These are phyloP conservation scores for Podaxis pistillaris DNA, from an alignment of 768 basidiomycete species.

Conservation along the genomic window DNA sequence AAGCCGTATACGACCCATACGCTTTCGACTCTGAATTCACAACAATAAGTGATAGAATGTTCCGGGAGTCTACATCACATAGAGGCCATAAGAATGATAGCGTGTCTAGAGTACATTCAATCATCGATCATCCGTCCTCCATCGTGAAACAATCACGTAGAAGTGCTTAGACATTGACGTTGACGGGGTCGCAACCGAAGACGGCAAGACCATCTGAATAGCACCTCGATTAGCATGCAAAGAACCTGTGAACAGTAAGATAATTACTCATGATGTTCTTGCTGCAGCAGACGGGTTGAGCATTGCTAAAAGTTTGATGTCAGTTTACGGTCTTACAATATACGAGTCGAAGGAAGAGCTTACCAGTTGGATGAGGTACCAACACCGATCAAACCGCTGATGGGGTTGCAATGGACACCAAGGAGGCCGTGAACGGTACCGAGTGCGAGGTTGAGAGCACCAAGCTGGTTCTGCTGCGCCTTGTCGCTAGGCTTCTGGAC, in stretches of 20 bases:
- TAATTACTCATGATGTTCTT: constrained; percentile 18
- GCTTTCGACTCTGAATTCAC: no score
- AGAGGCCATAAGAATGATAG: no score
- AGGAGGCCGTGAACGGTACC: constrained; percentile 11
- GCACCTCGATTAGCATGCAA: not conserved
- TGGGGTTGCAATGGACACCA: constrained; percentile 20
- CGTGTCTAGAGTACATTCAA: no score
- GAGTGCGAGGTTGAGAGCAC: not conserved
- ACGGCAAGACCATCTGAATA: constrained; percentile 17
- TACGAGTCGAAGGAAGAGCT: not conserved
- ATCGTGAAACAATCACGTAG: not conserved
- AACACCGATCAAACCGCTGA: constrained; percentile 19
- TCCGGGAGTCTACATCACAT: no score
- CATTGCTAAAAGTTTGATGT: constrained; percentile 9
- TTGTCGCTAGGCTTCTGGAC: not conserved
- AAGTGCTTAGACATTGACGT: constrained; percentile 15
- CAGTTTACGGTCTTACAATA: not conserved
- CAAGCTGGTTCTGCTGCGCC: no score
- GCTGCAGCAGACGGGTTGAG: constrained; percentile 23
- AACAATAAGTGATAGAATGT: no score
- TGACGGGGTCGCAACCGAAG: constrained; percentile 21
- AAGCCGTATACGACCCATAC: no score
- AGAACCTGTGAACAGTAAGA: not conserved
- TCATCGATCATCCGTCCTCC: not conserved
- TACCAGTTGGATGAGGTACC: constrained; percentile 20